Evolutionary conservation across 1,284 basidiomycete genomes (phyloP).

Genomic region (Ceratobasidium sp.): DNA sequence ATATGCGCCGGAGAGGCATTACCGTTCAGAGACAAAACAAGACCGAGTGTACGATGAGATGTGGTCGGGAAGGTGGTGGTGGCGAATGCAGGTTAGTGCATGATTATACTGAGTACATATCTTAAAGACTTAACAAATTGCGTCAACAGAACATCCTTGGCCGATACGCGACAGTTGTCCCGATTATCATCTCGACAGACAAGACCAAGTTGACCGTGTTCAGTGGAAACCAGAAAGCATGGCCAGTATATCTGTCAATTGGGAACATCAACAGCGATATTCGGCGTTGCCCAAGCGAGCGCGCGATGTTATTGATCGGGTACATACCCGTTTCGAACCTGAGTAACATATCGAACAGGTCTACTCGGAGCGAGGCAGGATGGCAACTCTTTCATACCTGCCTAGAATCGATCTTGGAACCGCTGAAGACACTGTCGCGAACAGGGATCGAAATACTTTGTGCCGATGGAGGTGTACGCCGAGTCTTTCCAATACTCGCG

Average conservation of each 20-base stretch:
- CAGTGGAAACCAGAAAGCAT: too few species aligned
- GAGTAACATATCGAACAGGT: background rate
- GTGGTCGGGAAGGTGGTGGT: constrained; percentile 41
- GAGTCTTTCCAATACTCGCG: too few species aligned
- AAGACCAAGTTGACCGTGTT: too few species aligned
- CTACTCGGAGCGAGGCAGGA: background rate
- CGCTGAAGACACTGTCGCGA: too few species aligned
- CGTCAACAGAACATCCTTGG: constrained; percentile 33
- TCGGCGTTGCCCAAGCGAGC: background rate
- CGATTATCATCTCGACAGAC: too few species aligned
- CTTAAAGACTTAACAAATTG: background rate
- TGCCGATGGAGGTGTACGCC: too few species aligned
- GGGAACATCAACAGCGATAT: constrained; percentile 39
- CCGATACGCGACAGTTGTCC: constrained; percentile 33
- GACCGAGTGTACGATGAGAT: constrained; percentile 33
- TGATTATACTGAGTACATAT: too few species aligned
- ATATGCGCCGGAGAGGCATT: constrained; percentile 14
- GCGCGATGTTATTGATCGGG: constrained; percentile 30
- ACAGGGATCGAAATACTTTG: too few species aligned
- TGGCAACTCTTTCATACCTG: too few species aligned
- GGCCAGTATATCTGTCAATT: too few species aligned
- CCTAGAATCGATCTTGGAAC: too few species aligned
- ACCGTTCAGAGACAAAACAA: background rate
- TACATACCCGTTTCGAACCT: constrained; percentile 35
- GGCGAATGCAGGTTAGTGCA: constrained; percentile 37